Evolutionary conservation across 2,329 filamentous ascomycete species (phyloP).

Genomic region (Piedraia hortae): DNA sequence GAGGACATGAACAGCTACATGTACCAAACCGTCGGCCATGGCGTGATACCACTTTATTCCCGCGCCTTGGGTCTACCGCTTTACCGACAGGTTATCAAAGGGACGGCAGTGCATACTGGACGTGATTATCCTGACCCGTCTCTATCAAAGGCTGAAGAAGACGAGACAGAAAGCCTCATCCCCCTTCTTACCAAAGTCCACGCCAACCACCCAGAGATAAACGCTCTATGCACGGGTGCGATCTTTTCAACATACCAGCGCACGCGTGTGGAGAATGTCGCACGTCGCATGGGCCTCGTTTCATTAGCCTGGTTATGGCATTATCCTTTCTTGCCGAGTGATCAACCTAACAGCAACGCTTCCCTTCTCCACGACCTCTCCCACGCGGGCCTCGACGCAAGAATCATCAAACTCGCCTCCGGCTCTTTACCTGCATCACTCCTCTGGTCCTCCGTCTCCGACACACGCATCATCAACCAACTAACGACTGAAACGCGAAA

Average conservation of each 20-base stretch:
- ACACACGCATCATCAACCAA: constrained; percentile 18
- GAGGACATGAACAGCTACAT: constrained; percentile 87
- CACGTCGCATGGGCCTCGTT: constrained; percentile 50
- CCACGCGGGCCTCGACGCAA: constrained; percentile 48
- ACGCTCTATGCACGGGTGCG: constrained; percentile 70
- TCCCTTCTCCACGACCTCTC: constrained; percentile 58
- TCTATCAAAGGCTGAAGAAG: constrained; percentile 15
- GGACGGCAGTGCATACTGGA: constrained; percentile 39
- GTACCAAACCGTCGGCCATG: constrained; percentile 94
- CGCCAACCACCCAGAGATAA: constrained; percentile 44
- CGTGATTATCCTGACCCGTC: constrained; percentile 33
- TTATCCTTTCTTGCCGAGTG: constrained; percentile 44
- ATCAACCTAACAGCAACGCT: constrained; percentile 17
- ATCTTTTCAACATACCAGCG: constrained; percentile 91
- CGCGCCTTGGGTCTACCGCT: constrained; percentile 54
- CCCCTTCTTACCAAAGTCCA: constrained; percentile 43
- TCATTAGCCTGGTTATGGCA: constrained; percentile 84
- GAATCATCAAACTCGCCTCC: constrained; percentile 84
- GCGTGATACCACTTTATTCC: constrained; percentile 61
- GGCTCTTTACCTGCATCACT: constrained; percentile 59
- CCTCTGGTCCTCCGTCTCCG: constrained; percentile 56
- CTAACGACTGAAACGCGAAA: constrained; percentile 29
- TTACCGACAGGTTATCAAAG: constrained; percentile 52
- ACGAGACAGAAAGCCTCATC: constrained; percentile 75
- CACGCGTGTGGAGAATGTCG: constrained; percentile 80